Conservation (phyloP, 2,329 filamentous ascomycete species). For the Fusarium sp. region DNA sequence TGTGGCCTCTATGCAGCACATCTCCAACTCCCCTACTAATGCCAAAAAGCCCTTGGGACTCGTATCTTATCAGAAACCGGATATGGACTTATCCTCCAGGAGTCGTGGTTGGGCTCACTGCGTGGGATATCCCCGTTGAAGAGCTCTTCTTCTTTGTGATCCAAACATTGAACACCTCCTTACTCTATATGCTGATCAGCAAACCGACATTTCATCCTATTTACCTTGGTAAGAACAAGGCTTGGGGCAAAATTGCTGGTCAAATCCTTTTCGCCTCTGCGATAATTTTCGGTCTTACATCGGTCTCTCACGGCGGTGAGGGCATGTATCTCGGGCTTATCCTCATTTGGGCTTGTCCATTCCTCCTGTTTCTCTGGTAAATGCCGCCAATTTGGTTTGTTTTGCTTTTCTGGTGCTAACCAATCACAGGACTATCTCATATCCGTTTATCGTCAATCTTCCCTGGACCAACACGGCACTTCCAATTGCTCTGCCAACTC, state of each 20-base stretch:
- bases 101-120: slow-evolving; percentile 73
- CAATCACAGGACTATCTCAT: slow-evolving; percentile 72
- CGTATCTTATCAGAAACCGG: slow-evolving; percentile 76
- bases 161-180: slow-evolving; percentile 80
- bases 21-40: background rate
- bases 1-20: background rate
- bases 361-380: slow-evolving; percentile 66
- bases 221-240: slow-evolving; percentile 55
- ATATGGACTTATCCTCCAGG: slow-evolving; percentile 81
- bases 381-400: background rate
- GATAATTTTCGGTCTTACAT: slow-evolving; percentile 60
- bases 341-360: slow-evolving; percentile 76
- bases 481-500: slow-evolving; percentile 74
- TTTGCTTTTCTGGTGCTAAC: background rate
- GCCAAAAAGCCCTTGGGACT: slow-evolving; percentile 75
- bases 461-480: slow-evolving; percentile 70
- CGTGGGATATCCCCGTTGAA: slow-evolving; percentile 78
- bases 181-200: slow-evolving; percentile 77
- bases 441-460: slow-evolving; percentile 73
- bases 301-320: slow-evolving; percentile 63
- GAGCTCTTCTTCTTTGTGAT: slow-evolving; percentile 85
- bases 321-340: slow-evolving; percentile 80
- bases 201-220: slow-evolving; percentile 71
- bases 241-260: slow-evolving; percentile 59
- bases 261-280: slow-evolving; percentile 64